Evolutionary conservation across 257 asterid species (phyloP), one percentile per base, ranked within the genome.

Genomic region (Solanum arcanum): DNA sequence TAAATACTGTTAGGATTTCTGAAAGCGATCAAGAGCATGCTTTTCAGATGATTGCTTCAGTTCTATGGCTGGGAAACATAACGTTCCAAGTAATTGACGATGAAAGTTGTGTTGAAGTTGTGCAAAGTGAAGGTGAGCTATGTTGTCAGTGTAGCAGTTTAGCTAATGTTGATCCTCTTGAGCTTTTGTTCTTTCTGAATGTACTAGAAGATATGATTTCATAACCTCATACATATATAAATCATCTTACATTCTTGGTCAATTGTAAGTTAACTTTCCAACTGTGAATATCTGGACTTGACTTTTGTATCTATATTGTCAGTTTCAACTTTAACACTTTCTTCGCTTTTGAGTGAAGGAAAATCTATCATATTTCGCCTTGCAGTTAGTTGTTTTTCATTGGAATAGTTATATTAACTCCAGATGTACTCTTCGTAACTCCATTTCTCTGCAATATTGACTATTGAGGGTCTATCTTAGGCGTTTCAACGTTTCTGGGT

Each of bases 51-150:
- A 93, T 95, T 90, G 95, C 99, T 89, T 96, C 99, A 46, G 96
- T 97, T 84, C 89, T 97, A 89, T 97, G 99, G 99, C 91, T 97
- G 89, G 99, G 99, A 85, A 95, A 97, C 93, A 95, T 96, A 87
- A 91, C 98, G 14, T 97, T 97, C 91, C 90, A 86, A 74, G 97
- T 92, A 46, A 90, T 88, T 72, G 96, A 93, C 94, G 87, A 90
- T 78, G 97, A 92, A 91, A 92, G 91, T 91, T 95, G 93, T 88
- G 87, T 92, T 80, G 98, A 96, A 86, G 94, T 96, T 78, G 95
- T 91, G 73, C 89, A 89, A 88, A 92, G 92, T 92, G 99, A 97
- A 97, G 99, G 99, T 97, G 68, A 88, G 75, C 83, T 88, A n/a
- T 64, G 69, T 90, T 41, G 78, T 83, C 86, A 84, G 69, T 33